A percentile compares a stretch with the other conserved stretches of the same genome.
Evolutionary conservation across 352 stramenopile species (phyloP).

Genomic region (Phytopythium montanum): DNA sequence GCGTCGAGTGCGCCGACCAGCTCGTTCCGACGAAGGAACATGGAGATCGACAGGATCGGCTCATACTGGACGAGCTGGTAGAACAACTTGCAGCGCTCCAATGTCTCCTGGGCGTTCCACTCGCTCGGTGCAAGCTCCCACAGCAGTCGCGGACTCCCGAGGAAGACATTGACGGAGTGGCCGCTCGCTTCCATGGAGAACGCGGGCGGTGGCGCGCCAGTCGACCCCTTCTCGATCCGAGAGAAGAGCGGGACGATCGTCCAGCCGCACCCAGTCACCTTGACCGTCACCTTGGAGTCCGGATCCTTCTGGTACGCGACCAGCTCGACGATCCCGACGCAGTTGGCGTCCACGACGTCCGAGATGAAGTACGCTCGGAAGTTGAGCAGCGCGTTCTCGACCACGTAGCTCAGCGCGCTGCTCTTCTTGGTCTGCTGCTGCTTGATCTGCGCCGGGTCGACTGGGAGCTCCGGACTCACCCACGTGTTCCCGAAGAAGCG

Average conservation of each 20-base stretch:
- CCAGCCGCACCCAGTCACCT: slow-evolving; percentile 89
- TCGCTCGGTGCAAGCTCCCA: slow-evolving; percentile 54
- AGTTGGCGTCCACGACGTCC: slow-evolving; percentile 86
- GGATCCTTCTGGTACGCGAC: slow-evolving; percentile 87
- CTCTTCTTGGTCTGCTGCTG: slow-evolving; percentile 39
- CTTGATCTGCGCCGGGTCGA: slow-evolving; percentile 50
- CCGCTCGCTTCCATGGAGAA: slow-evolving; percentile 33
- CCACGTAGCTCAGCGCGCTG: slow-evolving; percentile 43
- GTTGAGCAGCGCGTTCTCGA: slow-evolving; percentile 54
- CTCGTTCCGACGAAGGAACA: slow-evolving; percentile 85
- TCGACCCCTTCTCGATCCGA: slow-evolving; percentile 17
- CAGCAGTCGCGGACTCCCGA: slow-evolving; percentile 61
- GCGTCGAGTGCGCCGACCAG: slow-evolving; percentile 74
- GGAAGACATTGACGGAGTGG: slow-evolving; percentile 64
- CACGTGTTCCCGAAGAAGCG: slow-evolving; percentile 94
- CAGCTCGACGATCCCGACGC: slow-evolving; percentile 91
- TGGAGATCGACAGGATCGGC: slow-evolving; percentile 41
- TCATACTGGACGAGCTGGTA: slow-evolving; percentile 68
- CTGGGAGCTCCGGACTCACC: slow-evolving; percentile 62
- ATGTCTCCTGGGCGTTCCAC: slow-evolving; percentile 53
- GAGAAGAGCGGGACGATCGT: slow-evolving; percentile 89
- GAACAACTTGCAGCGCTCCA: slow-evolving; percentile 59
- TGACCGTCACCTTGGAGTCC: slow-evolving; percentile 64
- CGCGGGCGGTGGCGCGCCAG: slow-evolving; percentile 14
- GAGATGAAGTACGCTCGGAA: slow-evolving; percentile 83